These are phyloP conservation scores for Catenaria anguillulae DNA, from an alignment of 371 early-diverging fungal genomes.

Conservation along the genomic window DNA sequence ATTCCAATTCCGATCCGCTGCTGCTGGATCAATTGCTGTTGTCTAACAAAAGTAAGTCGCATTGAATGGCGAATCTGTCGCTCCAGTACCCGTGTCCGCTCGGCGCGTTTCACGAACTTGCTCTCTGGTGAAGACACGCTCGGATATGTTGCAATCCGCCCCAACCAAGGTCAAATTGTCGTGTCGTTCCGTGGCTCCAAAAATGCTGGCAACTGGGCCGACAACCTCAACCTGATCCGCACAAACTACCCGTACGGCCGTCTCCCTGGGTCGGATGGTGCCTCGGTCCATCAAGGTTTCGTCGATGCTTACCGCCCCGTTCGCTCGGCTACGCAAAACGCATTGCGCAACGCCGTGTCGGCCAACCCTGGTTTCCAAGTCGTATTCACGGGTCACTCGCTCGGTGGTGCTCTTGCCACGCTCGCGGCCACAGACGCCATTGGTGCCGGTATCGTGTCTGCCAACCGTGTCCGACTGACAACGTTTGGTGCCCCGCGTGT, in stretches of 20 bases:
- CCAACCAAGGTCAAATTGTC: not conserved
- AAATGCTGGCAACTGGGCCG: not conserved
- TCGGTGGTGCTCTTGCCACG: not conserved
- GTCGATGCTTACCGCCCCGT: not conserved
- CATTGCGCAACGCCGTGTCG: not conserved
- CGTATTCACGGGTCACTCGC: constrained; percentile 1
- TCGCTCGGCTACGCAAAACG: not conserved
- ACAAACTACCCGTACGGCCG: not conserved
- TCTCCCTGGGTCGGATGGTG: not conserved
- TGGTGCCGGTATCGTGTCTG: not conserved
- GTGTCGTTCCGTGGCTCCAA: not conserved
- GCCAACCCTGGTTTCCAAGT: not conserved
- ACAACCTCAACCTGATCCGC: not conserved
- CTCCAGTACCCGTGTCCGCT: too few species aligned
- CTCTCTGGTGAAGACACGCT: too few species aligned
- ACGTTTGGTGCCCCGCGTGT: not conserved
- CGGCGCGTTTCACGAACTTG: too few species aligned
- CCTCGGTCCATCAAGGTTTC: not conserved
- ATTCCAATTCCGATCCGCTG: too few species aligned
- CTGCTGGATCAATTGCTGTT: too few species aligned
- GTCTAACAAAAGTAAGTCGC: too few species aligned
- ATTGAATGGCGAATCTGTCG: too few species aligned
- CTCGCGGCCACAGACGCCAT: not conserved
- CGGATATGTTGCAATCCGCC: too few species aligned
- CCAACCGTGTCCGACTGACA: not conserved